phyloP scores from a whole-genome alignment of 1,284 basidiomycete genomes.

The Coniferiporia sulphurascens region DNA sequence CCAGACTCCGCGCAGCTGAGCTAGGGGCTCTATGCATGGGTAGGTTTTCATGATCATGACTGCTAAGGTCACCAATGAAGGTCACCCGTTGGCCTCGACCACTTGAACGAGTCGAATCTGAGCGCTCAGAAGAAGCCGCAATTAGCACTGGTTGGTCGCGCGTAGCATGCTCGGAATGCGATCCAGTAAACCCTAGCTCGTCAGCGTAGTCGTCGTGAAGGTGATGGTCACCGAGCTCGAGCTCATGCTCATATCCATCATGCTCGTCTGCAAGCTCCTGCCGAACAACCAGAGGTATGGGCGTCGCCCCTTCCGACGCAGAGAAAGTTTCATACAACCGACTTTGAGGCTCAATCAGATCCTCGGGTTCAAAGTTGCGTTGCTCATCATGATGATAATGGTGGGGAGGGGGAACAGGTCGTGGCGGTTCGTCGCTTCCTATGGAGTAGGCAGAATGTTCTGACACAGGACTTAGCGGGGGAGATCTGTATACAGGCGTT shows the following conservation, averaged over 20 bases:
- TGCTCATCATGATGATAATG: conserved; percentile 1
- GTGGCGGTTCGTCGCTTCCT: not conserved
- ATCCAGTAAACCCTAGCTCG: conserved; percentile 7
- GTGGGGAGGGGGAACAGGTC: conserved; percentile 13
- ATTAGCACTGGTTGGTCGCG: not conserved
- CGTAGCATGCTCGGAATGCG: conserved; percentile 2
- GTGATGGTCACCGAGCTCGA: not conserved
- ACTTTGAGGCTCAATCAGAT: conserved; percentile 12
- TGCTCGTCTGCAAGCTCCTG: not conserved
- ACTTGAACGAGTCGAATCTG: conserved; percentile 7
- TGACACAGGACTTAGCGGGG: conserved; percentile 4
- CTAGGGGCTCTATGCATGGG: not conserved
- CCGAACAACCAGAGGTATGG: conserved; percentile 1
- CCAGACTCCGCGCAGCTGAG: not conserved
- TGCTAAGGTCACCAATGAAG: conserved; percentile 3
- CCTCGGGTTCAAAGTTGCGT: conserved; percentile 4
- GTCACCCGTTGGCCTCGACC: conserved; percentile 7
- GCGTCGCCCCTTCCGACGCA: conserved; percentile 2
- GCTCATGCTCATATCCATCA: not conserved
- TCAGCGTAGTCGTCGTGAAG: not conserved
- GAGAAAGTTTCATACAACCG: conserved; percentile 15
- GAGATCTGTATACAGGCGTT: not conserved
- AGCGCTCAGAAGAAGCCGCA: conserved; percentile 8
- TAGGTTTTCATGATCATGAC: not conserved
- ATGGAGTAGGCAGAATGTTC: conserved; percentile 1